Evolutionary conservation across 345 rosid genomes (phyloP).

Genomic region (Citrus sp.): DNA sequence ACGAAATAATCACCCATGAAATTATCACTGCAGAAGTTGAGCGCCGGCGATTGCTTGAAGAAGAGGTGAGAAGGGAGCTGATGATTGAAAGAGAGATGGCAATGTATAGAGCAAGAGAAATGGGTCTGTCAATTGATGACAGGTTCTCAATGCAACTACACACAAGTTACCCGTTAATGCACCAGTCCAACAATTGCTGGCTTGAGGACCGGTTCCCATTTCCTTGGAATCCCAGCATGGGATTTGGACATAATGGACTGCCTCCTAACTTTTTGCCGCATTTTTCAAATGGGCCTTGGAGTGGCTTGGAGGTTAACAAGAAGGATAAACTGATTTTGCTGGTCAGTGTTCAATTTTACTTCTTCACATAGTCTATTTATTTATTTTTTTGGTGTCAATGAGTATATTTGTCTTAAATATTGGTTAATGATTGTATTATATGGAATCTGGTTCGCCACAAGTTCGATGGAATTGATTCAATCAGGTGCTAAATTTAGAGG

Average conservation of each 20-base stretch:
- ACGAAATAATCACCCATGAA: conserved; percentile 38
- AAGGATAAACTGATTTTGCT: conserved; percentile 35
- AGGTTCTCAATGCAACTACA: conserved; percentile 23
- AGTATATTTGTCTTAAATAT: not conserved
- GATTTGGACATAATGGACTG: not conserved
- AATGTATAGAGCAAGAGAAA: not conserved
- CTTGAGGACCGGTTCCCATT: not conserved
- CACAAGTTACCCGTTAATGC: conserved; percentile 11
- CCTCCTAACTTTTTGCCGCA: not conserved
- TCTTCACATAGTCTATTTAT: not conserved
- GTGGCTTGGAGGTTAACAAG: conserved; percentile 19
- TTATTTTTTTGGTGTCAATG: not conserved
- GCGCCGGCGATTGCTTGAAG: conserved; percentile 35
- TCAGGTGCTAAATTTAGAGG: not conserved
- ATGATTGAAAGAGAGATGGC: conserved; percentile 40
- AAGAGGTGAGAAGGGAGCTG: conserved; percentile 46
- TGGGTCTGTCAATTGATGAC: conserved; percentile 14
- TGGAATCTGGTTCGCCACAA: not conserved
- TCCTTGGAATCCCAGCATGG: conserved; percentile 4
- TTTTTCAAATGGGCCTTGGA: not conserved
- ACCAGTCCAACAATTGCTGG: not conserved
- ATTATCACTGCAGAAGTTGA: conserved; percentile 31
- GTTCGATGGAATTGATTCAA: not conserved
- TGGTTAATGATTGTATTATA: not conserved
- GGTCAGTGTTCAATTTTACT: conserved; percentile 28